Evolutionary conservation across 73 alveolate genomes (phyloP), one percentile per base, ranked within the genome.

Genomic region (Effrenium voratum): DNA sequence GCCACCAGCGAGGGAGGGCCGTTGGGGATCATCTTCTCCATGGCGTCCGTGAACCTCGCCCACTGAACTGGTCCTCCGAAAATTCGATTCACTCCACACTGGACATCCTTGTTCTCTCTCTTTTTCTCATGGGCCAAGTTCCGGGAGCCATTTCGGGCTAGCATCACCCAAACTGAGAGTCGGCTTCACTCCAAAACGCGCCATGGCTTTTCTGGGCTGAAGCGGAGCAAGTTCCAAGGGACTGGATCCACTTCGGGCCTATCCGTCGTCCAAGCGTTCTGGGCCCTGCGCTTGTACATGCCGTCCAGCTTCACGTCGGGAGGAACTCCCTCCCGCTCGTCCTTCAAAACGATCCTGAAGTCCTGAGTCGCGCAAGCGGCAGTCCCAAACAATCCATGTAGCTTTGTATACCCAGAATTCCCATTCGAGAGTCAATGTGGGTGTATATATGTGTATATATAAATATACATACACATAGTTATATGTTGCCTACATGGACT

Each of bases 231-330:
- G n/a, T n/a, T n/a, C n/a, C n/a, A n/a, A n/a, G n/a, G n/a, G n/a
- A n/a, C n/a, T n/a, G n/a, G n/a, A n/a, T n/a, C n/a, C n/a, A n/a
- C n/a, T n/a, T n/a, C n/a, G n/a, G n/a, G n/a, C n/a, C n/a, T n/a
- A n/a, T n/a, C n/a, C n/a, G n/a, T n/a, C n/a, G n/a, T n/a, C n/a
- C n/a, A n/a, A n/a, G n/a, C n/a, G n/a, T n/a, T n/a, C 77, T 30
- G n/a, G 77, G 41, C 12, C 43, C 77, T 2, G 77, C n/a, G 66
- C 95, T 87, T 87, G 95, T 87, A 87, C 95, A 87, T 91, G 75
- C 88, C 98, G 38, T 91, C 98, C 88, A 91, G 60, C 98, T 91
- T 91, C 59, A 91, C 88, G 24, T 70, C 86, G 8, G 98, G 98
- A 44, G 98, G 98, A 12, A 91, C 98, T 19, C 98, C 98, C 13